Base-by-base conservation (phyloP, 192 early-diverging fungal species). In the Podila horticola region DNA sequence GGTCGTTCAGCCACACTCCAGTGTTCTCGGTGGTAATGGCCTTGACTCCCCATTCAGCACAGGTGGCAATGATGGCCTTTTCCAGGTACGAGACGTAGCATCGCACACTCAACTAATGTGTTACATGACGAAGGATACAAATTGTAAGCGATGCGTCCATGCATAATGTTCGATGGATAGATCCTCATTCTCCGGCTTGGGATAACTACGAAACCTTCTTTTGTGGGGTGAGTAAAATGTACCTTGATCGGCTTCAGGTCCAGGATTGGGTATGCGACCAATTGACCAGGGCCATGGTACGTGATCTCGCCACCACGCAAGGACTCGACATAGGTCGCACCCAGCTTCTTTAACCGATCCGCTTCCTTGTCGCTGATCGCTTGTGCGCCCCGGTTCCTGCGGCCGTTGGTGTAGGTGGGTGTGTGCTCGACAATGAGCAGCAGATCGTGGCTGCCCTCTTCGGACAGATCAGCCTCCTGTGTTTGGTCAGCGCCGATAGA, bases 251-350 rank as follows among this genome's bases (percentile, higher is more conserved):
- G 88, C 33, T 87, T 84, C 36, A 99, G 83, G 82, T 96, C 86
- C 20, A 98, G 31, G 60, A 95, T 96, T 5, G 98, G 98, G 74
- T 99, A 99, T 17, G 91, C 95, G 22, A 99, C 95, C 41, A 99
- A 88, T 86, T 99, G 98, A 0, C 97, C 97, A 8, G 97, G 98
- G 0, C 98, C 98, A 83, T 99, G 98, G 75, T 94, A 99, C 1
- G 98, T 99, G 7, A 94, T 91, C 82, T 99, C 93, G 17, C 98
- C 98, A 28, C 98, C 98, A 19, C 97, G 85, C 66, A 89, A 84
- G 0, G 95, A 95, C 85, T 94, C 89, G 65, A 77, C 86, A 79
- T 92, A 94, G 11, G 91, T 93, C 31, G 94, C 92, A n/a, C 92
- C 94, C 10, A 93, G 74, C 0, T 59, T 58, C n/a, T 72, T 66